Evolutionary conservation across 768 basidiomycete species (phyloP).

Genomic region (Tricholoma hemisulphureum): DNA sequence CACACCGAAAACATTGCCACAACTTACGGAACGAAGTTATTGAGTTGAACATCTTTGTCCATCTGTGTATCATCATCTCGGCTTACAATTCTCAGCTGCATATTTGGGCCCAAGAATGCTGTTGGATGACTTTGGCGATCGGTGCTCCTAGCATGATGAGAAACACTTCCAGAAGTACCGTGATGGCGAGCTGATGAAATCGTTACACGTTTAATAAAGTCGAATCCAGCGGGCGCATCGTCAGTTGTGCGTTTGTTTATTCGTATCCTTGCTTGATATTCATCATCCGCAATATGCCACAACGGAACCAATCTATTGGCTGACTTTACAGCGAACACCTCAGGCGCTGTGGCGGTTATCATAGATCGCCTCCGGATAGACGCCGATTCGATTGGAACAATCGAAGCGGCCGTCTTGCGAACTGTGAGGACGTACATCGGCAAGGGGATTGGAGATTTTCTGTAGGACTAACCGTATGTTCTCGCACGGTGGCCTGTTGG

Average conservation of each 20-base stretch:
- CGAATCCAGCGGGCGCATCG: constrained; percentile 5
- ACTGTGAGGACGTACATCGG: background rate
- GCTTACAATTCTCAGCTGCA: constrained; percentile 2
- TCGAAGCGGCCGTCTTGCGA: constrained; percentile 2
- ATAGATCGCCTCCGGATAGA: constrained; percentile 8
- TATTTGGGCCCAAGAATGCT: background rate
- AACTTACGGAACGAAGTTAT: background rate
- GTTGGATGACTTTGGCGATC: background rate
- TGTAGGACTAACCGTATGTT: constrained; percentile 8
- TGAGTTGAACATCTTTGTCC: background rate
- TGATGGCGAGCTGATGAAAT: constrained; percentile 7
- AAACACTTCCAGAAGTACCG: background rate
- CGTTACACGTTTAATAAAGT: constrained; percentile 13
- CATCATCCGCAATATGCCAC: constrained; percentile 19
- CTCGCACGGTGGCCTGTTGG: constrained; percentile 3
- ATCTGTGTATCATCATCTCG: constrained; percentile 8
- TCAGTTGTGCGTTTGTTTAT: constrained; percentile 5
- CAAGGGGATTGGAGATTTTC: background rate
- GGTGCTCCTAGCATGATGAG: background rate
- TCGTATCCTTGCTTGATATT: constrained; percentile 8
- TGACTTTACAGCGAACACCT: constrained; percentile 8
- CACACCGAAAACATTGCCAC: background rate
- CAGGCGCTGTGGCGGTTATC: constrained; percentile 6
- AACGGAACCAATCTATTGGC: constrained; percentile 7
- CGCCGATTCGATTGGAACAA: background rate